phyloP scores from a whole-genome alignment of 352 stramenopile species.

The Elongisporangium undulatum region DNA sequence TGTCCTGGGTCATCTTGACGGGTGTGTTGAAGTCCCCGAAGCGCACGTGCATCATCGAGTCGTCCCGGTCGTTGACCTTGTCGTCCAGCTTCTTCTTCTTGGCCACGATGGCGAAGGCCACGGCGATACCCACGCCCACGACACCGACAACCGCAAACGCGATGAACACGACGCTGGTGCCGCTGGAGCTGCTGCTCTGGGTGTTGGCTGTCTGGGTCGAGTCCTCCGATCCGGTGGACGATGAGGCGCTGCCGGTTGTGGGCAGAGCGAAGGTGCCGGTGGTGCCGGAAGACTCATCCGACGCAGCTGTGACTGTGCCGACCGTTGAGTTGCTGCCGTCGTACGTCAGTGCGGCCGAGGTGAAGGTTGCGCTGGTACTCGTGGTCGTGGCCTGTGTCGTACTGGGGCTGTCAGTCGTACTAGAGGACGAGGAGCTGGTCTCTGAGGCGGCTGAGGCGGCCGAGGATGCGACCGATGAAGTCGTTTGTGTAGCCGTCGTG shows the following conservation, averaged over 20 bases:
- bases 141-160: slow-evolving; percentile 3
- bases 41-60: slow-evolving; percentile 4
- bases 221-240: slow-evolving; percentile 8
- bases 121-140: background rate
- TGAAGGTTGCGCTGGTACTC: background rate
- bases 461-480: slow-evolving; percentile 5
- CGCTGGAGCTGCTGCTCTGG: slow-evolving; percentile 9
- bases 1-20: slow-evolving; percentile 6
- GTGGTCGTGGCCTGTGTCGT: slow-evolving; percentile 8
- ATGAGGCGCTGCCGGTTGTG: background rate
- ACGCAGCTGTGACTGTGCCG: slow-evolving; percentile 5
- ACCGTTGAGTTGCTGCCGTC: slow-evolving; percentile 5
- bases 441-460: slow-evolving; percentile 10
- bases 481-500: slow-evolving; percentile 7
- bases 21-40: slow-evolving; percentile 8
- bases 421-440: slow-evolving; percentile 10
- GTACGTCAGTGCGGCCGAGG: background rate
- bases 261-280: background rate
- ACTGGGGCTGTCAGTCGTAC: slow-evolving; percentile 18
- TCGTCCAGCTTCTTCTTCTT: slow-evolving; percentile 12
- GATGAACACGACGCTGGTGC: slow-evolving; percentile 5
- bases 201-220: slow-evolving; percentile 7
- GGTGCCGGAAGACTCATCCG: background rate
- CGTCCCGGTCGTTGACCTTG: slow-evolving; percentile 10
- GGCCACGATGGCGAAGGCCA: slow-evolving; percentile 5